A percentile compares a stretch with the other conserved stretches of the same genome.
These are phyloP conservation scores for Trichoderma koningiopsis DNA, from an alignment of 2,329 filamentous ascomycete species.

Conservation along the genomic window DNA sequence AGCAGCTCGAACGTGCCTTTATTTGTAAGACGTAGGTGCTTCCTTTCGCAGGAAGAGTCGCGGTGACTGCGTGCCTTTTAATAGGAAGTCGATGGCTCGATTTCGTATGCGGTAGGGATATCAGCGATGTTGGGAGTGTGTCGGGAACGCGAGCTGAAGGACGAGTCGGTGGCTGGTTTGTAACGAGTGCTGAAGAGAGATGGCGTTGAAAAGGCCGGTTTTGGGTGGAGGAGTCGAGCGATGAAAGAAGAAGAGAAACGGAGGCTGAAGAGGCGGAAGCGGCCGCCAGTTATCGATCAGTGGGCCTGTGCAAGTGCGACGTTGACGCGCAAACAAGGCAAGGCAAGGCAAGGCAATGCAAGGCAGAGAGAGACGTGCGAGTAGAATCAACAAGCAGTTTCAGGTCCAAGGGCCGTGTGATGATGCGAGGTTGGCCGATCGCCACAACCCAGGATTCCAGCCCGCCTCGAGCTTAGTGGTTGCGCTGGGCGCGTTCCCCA, in stretches of 20 bases:
- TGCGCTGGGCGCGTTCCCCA: not conserved
- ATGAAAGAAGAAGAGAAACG: not conserved
- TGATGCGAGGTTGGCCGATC: constrained; percentile 23
- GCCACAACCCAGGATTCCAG: not conserved
- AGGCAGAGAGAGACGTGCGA: no score
- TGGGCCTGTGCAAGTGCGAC: not conserved
- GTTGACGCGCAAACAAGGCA: not conserved
- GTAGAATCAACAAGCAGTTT: not conserved
- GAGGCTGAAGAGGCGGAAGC: constrained; percentile 1
- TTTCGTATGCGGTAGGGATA: not conserved
- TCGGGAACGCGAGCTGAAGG: not conserved
- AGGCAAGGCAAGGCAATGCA: not conserved
- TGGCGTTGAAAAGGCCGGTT: constrained; percentile 2
- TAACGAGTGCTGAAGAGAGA: not conserved
- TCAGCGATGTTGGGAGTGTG: not conserved
- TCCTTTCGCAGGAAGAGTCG: not conserved
- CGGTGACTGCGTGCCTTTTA: not conserved
- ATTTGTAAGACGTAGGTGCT: not conserved
- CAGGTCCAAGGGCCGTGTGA: constrained; percentile 11
- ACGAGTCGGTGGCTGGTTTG: not conserved
- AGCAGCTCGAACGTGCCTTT: not conserved
- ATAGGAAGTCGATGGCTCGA: not conserved
- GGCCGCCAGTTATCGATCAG: constrained; percentile 6
- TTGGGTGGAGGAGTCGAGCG: not conserved
- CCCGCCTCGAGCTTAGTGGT: not conserved